Base-by-base conservation (phyloP, 768 basidiomycete species). In the Pisolithus tinctorius region DNA sequence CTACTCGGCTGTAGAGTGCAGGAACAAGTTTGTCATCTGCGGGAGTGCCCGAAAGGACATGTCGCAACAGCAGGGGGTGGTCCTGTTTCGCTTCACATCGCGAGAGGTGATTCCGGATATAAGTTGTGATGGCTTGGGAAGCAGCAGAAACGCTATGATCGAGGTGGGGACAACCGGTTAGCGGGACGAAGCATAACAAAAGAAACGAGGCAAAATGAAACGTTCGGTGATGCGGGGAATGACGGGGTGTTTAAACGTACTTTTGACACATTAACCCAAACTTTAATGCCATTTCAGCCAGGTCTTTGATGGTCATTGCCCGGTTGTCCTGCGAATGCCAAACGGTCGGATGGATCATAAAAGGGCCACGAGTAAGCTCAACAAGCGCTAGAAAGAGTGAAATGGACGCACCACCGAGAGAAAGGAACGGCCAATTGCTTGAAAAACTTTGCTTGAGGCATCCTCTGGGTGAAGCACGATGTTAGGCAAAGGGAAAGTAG, bases 281-380 rank as follows among this genome's bases (percentile, higher is more conserved):
- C 55, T 70, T 71, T 55, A 82, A 74, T 36, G 81, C 76, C 70
- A 82, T 79, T 58, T 88, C 84, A 30, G 88, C 82, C 49, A 90
- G 80, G 71, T 90, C 87, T 66, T 89, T 90, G 71, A 89, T 84
- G 39, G 87, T 89, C 82, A 88, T 86, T 44, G 87, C 87, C 45
- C 85, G 81, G 67, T 90, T 90, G 61, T 84, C 80, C 85, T 88
- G 50, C 20, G 45, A 27, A 36, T 3, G 30, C 31, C 20, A 31
- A 37, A 54, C 26, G 36, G 39, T 11, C 23, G 30, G 42, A 48
- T 54, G 47, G 59, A 56, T 52, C 42, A 52, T 42, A 45, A 49
- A 55, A 2, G 54, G 37, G 48, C 17, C 53, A 58, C 47, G 61
- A 55, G 60, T 51, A 45, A 38, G 55, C 50, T 54, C n/a, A 45